These are phyloP conservation scores for Oldenlandia corymbosa DNA, from an alignment of 257 asterid genomes.

Conservation along the genomic window DNA sequence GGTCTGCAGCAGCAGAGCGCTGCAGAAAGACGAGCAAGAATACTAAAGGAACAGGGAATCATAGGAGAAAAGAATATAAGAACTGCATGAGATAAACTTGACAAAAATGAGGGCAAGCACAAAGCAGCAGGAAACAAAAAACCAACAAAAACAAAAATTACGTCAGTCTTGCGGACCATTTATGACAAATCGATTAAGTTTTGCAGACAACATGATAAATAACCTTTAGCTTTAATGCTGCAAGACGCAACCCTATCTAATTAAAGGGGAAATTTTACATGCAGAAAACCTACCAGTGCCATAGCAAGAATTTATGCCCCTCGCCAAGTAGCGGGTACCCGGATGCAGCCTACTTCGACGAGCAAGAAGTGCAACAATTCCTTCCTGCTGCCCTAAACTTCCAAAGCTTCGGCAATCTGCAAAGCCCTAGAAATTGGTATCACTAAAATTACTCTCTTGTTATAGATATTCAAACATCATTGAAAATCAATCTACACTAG, in stretches of 20 bases:
- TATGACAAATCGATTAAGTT: not conserved
- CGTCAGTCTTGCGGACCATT: not conserved
- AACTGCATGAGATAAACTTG: not conserved
- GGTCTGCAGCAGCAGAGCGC: too few relatives aligned
- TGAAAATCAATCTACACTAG: not conserved
- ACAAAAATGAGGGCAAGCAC: not conserved
- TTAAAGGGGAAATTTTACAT: conserved; percentile 2
- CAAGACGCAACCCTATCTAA: not conserved
- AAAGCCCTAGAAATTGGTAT: conserved; percentile 66
- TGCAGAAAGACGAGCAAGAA: not conserved
- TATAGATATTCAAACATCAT: not conserved
- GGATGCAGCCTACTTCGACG: conserved; percentile 99
- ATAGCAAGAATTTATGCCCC: conserved; percentile 93
- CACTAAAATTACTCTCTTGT: conserved; percentile 11
- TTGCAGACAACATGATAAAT: not conserved
- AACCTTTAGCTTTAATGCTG: not conserved
- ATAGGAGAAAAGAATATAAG: not conserved
- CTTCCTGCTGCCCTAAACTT: conserved; percentile 93
- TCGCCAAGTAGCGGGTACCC: conserved; percentile 93
- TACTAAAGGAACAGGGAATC: not conserved
- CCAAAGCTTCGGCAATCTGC: conserved; percentile 89
- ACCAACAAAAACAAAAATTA: not conserved
- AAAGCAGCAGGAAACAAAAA: not conserved
- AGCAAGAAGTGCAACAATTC: conserved; percentile 89
- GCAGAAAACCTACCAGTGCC: conserved; percentile 62